Percentiles rank a stretch among this genome's conserved stretches.
phyloP scores from a whole-genome alignment of 116 monocot genomes.

The Cymodocea nodosa region DNA sequence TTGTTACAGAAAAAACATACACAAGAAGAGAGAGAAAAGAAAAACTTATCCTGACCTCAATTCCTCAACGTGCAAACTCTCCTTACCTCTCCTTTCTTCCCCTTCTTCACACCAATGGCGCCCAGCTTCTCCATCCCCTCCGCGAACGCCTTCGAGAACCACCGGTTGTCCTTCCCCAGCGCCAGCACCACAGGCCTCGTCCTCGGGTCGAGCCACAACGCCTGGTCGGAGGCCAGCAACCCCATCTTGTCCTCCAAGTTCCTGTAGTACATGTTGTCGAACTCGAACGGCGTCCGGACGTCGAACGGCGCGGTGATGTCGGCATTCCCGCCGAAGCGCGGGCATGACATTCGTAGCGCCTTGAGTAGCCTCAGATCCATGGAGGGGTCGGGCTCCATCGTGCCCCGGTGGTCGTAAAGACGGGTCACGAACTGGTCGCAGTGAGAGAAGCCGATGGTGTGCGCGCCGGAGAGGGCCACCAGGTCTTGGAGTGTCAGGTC shows the following conservation, averaged over 20 bases:
- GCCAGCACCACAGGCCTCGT: slow-evolving; percentile 44
- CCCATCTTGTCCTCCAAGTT: slow-evolving; percentile 65
- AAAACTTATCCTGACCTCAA: too few relatives aligned
- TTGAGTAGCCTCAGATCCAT: slow-evolving; percentile 61
- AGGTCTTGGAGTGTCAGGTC: slow-evolving; percentile 48
- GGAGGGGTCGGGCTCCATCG: slow-evolving; percentile 39
- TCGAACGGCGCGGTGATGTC: slow-evolving; percentile 73
- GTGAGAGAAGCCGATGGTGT: slow-evolving; percentile 88
- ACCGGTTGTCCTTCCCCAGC: slow-evolving; percentile 41
- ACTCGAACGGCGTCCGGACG: slow-evolving; percentile 65
- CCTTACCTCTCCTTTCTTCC: slow-evolving; percentile 65
- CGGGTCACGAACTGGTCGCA: slow-evolving; percentile 67
- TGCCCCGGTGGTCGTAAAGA: slow-evolving; percentile 56
- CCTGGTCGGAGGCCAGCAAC: slow-evolving; percentile 66
- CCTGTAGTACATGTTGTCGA: slow-evolving; percentile 63
- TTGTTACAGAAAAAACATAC: too few relatives aligned
- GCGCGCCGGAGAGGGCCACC: slow-evolving; percentile 82
- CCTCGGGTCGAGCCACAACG: slow-evolving; percentile 37
- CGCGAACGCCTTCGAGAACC: slow-evolving; percentile 56
- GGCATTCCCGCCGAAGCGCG: slow-evolving; percentile 47
- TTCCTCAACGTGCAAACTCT: slow-evolving; percentile 32
- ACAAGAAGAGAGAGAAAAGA: too few relatives aligned
- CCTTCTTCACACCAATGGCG: slow-evolving; percentile 56
- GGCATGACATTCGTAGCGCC: slow-evolving; percentile 70
- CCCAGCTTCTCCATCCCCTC: slow-evolving; percentile 90